Base-by-base conservation (phyloP, 2,329 filamentous ascomycete species). In the Sporothrix protearum region DNA sequence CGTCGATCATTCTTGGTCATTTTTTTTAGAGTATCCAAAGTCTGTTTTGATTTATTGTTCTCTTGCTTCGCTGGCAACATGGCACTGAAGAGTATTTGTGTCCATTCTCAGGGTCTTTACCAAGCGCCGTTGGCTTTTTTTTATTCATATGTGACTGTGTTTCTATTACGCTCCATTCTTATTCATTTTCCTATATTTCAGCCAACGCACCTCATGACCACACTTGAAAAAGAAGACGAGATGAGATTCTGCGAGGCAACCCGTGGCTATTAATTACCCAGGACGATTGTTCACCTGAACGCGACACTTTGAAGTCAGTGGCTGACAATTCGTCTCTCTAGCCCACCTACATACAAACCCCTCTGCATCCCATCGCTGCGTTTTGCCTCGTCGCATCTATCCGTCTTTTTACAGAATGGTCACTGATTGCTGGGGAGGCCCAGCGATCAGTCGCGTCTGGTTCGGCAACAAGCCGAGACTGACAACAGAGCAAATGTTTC, bases 401-500 rank as follows among this genome's bases (percentile, higher is more conserved):
- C 64, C 42, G 53, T 25, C 8, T 28, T 25, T 30, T 22, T 59
- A 14, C 33, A 47, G 14, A 7, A 36, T n/a, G 36, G 47, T 59
- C 59, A 12, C 67, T 36, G 36, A 57, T 59, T 69, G n/a, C 67
- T 36, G 64, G 66, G 67, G 33, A 45, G 22, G 22, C 55, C 53
- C 68, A 28, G 53, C 53, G 68, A 61, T 69, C 68, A 10, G 16
- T 57, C 42, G 25, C 25, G 22, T 61, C 28, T 69, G 68, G 68
- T 25, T 69, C 68, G 68, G 68, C 55, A 69, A 19, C 39, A 47
- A 69, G 39, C 68, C 68, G 68, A 69, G 36, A 61, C 33, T 69
- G 68, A 61, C 68, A 69, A 25, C 22, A 9, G 33, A 9, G 5
- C 36, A 33, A 45, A n/a, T 42, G 25, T 9, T 25, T 53, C 14